Conservation (phyloP, 2,329 filamentous ascomycete species). For the Myriosclerotinia duriaeana region DNA sequence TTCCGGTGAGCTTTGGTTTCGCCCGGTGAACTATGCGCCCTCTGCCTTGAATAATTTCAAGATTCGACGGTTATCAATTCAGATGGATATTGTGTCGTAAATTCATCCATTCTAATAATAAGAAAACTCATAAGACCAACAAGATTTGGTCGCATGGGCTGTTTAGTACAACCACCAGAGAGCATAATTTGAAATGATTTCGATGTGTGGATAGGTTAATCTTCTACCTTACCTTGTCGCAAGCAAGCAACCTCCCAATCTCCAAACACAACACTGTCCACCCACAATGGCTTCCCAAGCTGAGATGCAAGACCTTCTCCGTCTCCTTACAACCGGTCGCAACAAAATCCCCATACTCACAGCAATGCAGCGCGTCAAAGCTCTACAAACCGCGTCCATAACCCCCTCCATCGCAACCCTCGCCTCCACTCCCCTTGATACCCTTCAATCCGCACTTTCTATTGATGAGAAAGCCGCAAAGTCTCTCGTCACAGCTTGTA, state of each 20-base stretch:
- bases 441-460: slow-evolving; percentile 32
- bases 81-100: not conserved
- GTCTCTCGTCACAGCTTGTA: slow-evolving; percentile 38
- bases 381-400: slow-evolving; percentile 55
- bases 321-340: slow-evolving; percentile 53
- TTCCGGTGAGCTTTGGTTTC: not conserved
- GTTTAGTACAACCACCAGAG: not conserved
- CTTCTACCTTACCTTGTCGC: not conserved
- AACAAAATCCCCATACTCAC: slow-evolving; percentile 60
- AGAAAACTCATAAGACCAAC: not conserved
- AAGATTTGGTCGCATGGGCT: not conserved
- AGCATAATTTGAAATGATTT: not conserved
- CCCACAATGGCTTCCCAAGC: slow-evolving; percentile 30
- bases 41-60: not conserved
- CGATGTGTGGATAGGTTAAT: not conserved
- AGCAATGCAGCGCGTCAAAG: slow-evolving; percentile 58
- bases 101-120: not conserved
- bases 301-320: slow-evolving; percentile 61
- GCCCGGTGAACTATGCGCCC: too few species aligned
- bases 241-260: slow-evolving; percentile 2
- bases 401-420: slow-evolving; percentile 39
- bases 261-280: not conserved
- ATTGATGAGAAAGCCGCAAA: slow-evolving; percentile 39
- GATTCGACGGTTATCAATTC: not conserved
- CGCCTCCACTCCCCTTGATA: slow-evolving; percentile 32